Percentiles rank a stretch among this genome's conserved stretches.
These are phyloP conservation scores for Xylariaceae sp. DNA, from an alignment of 2,329 filamentous ascomycete species.

Conservation along the genomic window DNA sequence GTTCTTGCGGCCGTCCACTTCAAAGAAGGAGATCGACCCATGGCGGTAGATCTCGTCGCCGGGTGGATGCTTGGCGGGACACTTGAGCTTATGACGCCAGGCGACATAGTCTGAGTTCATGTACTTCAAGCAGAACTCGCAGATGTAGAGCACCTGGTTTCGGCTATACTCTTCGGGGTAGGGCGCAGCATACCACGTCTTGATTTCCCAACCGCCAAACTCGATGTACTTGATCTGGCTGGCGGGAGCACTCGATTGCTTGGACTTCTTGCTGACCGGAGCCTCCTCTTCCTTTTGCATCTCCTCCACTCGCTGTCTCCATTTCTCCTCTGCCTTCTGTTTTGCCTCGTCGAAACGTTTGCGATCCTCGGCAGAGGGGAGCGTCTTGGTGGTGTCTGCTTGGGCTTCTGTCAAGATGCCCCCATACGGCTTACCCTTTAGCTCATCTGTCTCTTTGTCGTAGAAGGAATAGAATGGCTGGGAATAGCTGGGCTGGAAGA, in stretches of 20 bases:
- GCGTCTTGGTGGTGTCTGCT: constrained; percentile 85
- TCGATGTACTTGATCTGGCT: constrained; percentile 99
- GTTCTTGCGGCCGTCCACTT: constrained; percentile 95
- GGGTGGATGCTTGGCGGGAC: constrained; percentile 91
- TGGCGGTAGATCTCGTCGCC: constrained; percentile 97
- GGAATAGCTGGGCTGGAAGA: constrained; percentile 59
- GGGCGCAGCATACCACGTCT: constrained; percentile 97
- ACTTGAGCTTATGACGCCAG: constrained; percentile 97
- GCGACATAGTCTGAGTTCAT: constrained; percentile 99
- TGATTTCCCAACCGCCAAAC: constrained; percentile 95
- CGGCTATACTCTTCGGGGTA: constrained; percentile 98
- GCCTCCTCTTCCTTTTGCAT: constrained; percentile 64
- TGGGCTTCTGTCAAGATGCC: constrained; percentile 87
- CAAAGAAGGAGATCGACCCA: constrained; percentile 88
- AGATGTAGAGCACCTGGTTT: constrained; percentile 96
- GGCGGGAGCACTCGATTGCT: constrained; percentile 78
- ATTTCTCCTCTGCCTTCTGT: constrained; percentile 87
- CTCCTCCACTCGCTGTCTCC: constrained; percentile 64
- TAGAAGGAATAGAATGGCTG: constrained; percentile 86
- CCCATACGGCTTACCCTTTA: constrained; percentile 91
- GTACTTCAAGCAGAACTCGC: constrained; percentile 98
- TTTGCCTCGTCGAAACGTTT: constrained; percentile 87
- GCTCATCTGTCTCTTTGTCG: constrained; percentile 84
- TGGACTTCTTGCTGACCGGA: constrained; percentile 57
- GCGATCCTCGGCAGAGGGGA: constrained; percentile 77